A percentile compares a stretch with the other conserved stretches of the same genome.
Conservation (phyloP, 768 basidiomycete genomes). For the Termitomyces sp. region DNA sequence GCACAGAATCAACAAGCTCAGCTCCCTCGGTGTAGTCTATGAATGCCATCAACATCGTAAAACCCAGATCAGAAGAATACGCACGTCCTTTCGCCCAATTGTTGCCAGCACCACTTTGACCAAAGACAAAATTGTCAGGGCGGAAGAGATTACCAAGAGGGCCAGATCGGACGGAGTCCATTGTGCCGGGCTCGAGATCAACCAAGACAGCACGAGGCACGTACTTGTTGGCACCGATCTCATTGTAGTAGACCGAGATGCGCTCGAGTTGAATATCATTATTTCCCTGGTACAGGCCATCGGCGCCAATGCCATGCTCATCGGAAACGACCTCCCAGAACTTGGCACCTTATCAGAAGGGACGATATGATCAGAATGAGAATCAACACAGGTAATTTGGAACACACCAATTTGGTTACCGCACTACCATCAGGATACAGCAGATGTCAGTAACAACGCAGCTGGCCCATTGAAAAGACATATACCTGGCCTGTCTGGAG, state of each 20-base stretch:
- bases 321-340: constrained; percentile 99
- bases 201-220: constrained; percentile 97
- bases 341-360: constrained; percentile 62
- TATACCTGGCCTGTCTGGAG: constrained; percentile 96
- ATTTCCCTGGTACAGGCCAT: constrained; percentile 90
- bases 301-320: constrained; percentile 93
- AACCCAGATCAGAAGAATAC: constrained; percentile 27
- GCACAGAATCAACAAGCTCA: constrained; percentile 95
- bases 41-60: not conserved
- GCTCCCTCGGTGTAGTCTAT: constrained; percentile 92
- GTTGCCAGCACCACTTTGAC: constrained; percentile 97
- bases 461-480: constrained; percentile 5
- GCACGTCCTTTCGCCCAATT: constrained; percentile 99
- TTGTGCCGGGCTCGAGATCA: constrained; percentile 96
- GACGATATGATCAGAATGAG: constrained; percentile 15
- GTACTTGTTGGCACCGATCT: constrained; percentile 92
- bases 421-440: constrained; percentile 48
- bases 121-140: constrained; percentile 98
- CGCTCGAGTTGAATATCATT: constrained; percentile 96
- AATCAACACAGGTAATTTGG: constrained; percentile 16
- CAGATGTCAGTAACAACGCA: constrained; percentile 18
- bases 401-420: constrained; percentile 97
- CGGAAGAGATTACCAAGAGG: constrained; percentile 91
- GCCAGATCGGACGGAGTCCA: constrained; percentile 89
- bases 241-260: constrained; percentile 98